Percentiles rank a stretch among this genome's conserved stretches.
Evolutionary conservation across 305 asterid species (phyloP).

Genomic region (Solanum hybrid): DNA sequence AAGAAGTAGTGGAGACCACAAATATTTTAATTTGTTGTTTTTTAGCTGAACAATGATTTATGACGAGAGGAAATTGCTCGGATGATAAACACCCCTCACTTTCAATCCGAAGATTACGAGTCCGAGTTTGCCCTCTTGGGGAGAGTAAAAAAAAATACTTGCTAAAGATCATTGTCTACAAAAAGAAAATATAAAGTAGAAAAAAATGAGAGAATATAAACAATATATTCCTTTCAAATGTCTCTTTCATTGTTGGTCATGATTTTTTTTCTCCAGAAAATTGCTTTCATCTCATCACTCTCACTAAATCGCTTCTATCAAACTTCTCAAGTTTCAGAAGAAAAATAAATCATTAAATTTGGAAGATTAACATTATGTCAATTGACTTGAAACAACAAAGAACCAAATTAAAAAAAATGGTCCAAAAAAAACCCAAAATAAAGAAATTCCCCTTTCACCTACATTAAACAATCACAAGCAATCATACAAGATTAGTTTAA

Average conservation of each 20-base stretch:
- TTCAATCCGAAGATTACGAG: too few species aligned
- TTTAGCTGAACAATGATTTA: background rate
- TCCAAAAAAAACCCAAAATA: background rate
- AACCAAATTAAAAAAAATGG: background rate
- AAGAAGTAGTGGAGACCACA: too few species aligned
- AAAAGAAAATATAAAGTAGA: too few species aligned
- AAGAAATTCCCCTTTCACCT: background rate
- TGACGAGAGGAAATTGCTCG: too few species aligned
- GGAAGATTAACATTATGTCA: background rate
- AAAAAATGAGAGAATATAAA: background rate
- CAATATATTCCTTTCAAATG: background rate
- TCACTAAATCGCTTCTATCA: background rate
- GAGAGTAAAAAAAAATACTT: too few species aligned
- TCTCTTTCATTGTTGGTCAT: background rate
- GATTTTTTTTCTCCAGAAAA: background rate
- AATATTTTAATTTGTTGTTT: too few species aligned
- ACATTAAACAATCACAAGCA: background rate
- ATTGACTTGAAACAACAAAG: background rate
- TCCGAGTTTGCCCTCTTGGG: too few species aligned
- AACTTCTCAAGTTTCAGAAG: background rate
- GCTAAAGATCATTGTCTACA: background rate
- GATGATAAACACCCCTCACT: too few species aligned
- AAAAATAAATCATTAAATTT: background rate
- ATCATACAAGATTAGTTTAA: background rate
- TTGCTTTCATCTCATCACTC: slow-evolving; percentile 7